These are phyloP conservation scores for Dimocarpus longan DNA, from an alignment of 345 rosid genomes.

Conservation along the genomic window DNA sequence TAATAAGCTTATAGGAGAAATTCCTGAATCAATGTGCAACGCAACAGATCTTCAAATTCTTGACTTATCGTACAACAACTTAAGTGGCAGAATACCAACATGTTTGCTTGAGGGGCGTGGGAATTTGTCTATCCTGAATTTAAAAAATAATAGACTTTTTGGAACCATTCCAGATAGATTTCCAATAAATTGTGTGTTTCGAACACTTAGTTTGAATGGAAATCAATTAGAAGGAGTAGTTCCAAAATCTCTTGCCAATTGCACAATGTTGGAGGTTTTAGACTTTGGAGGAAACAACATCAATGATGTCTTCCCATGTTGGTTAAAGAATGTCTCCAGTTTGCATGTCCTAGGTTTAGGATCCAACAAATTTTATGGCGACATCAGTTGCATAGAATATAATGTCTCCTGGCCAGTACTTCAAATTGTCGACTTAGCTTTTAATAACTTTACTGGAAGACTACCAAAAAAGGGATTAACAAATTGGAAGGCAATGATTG, in stretches of 20 bases:
- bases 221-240: constrained; percentile 35
- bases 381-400: constrained; percentile 6
- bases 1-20: constrained; percentile 33
- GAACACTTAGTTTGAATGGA: constrained; percentile 29
- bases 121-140: constrained; percentile 29
- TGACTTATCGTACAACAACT: constrained; percentile 40
- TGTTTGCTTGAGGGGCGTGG: neutral
- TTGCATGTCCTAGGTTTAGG: constrained; percentile 40
- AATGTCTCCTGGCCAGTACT: constrained; percentile 22
- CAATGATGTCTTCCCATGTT: constrained; percentile 39
- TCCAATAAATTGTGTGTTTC: constrained; percentile 15
- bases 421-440: constrained; percentile 46
- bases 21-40: constrained; percentile 41
- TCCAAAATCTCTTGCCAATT: constrained; percentile 34
- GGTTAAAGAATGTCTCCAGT: constrained; percentile 27
- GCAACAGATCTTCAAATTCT: constrained; percentile 17
- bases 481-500: constrained; percentile 44
- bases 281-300: constrained; percentile 41
- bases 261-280: constrained; percentile 35
- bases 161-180: constrained; percentile 29
- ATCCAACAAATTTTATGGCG: constrained; percentile 28
- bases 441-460: constrained; percentile 32
- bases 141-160: constrained; percentile 26
- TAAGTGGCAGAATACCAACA: constrained; percentile 38
- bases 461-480: constrained; percentile 18